These are phyloP conservation scores for Naganishia liquefaciens DNA, from an alignment of 1,284 basidiomycete genomes.

Conservation along the genomic window DNA sequence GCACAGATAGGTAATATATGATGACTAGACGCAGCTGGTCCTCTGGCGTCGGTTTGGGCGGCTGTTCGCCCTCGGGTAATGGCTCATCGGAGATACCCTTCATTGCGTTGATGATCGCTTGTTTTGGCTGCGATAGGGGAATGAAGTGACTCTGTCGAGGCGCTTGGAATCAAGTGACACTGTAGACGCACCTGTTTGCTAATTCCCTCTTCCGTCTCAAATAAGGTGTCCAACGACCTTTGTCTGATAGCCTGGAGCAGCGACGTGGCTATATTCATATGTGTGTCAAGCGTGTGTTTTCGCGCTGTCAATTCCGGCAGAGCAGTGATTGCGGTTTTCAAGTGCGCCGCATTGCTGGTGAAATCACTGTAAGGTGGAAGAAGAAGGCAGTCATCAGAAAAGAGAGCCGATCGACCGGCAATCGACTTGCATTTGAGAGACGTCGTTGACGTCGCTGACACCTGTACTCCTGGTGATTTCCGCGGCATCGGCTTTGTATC, in stretches of 20 bases:
- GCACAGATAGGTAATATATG: conserved; percentile 86
- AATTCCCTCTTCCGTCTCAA: conserved; percentile 92
- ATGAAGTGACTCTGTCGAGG: background rate
- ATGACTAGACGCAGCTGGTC: conserved; percentile 94
- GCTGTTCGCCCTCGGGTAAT: conserved; percentile 61
- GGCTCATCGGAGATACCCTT: conserved; percentile 59
- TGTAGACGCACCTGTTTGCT: conserved; percentile 66
- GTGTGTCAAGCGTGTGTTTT: conserved; percentile 93
- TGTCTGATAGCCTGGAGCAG: conserved; percentile 94
- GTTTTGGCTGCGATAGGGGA: conserved; percentile 62
- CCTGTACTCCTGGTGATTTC: conserved; percentile 96
- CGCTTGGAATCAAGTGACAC: background rate
- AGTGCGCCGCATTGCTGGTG: conserved; percentile 89
- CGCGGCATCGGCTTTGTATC: conserved; percentile 93
- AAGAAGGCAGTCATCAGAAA: background rate
- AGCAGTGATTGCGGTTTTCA: conserved; percentile 97
- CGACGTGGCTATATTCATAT: conserved; percentile 99
- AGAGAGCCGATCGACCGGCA: conserved; percentile 32
- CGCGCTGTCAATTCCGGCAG: conserved; percentile 96
- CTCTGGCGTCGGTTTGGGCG: conserved; percentile 59
- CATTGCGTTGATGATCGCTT: conserved; percentile 78
- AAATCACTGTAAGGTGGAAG: conserved; percentile 66
- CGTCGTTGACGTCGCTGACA: conserved; percentile 92
- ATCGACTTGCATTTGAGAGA: conserved; percentile 77
- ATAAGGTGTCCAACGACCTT: conserved; percentile 91